phyloP scores from a whole-genome alignment of 192 early-diverging fungal species.

The Mortierella hygrophila region DNA sequence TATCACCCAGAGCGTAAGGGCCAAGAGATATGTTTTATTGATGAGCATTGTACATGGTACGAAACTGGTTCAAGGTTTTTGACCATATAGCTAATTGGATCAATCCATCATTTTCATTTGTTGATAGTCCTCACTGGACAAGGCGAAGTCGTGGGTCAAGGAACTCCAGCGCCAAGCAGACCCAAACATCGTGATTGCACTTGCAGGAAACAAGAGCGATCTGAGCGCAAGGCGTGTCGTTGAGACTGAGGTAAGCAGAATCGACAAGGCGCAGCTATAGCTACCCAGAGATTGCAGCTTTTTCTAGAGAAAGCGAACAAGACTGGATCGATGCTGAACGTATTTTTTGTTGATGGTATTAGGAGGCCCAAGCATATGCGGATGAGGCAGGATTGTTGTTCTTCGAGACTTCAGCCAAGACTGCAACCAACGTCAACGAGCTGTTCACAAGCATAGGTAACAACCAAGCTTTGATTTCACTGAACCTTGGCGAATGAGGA shows the following conservation, averaged over 20 bases:
- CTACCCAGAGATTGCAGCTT: neutral
- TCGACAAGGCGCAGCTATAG: neutral
- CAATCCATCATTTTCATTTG: neutral
- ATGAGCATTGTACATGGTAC: neutral
- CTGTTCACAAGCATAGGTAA: constrained; percentile 75
- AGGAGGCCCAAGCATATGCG: constrained; percentile 77
- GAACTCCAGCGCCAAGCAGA: constrained; percentile 81
- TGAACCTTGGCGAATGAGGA: neutral
- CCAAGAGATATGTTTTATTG: neutral
- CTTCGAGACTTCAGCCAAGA: constrained; percentile 79
- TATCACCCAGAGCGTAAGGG: constrained; percentile 76
- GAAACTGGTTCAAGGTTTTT: neutral
- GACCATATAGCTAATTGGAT: neutral
- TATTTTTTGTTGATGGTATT: neutral
- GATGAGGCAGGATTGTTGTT: constrained; percentile 73
- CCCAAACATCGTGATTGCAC: constrained; percentile 80
- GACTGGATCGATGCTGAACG: neutral
- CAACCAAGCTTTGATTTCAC: neutral
- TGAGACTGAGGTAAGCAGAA: constrained; percentile 65
- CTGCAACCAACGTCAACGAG: constrained; percentile 70
- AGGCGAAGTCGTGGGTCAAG: constrained; percentile 81
- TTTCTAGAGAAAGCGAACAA: neutral
- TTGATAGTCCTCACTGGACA: constrained; percentile 72
- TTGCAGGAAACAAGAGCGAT: constrained; percentile 79
- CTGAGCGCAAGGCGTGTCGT: constrained; percentile 75